Evolutionary conservation across 495 filamentous ascomycete genomes (phyloP), one percentile per base, ranked within the genome.

Genomic region (Viridothelium virens): DNA sequence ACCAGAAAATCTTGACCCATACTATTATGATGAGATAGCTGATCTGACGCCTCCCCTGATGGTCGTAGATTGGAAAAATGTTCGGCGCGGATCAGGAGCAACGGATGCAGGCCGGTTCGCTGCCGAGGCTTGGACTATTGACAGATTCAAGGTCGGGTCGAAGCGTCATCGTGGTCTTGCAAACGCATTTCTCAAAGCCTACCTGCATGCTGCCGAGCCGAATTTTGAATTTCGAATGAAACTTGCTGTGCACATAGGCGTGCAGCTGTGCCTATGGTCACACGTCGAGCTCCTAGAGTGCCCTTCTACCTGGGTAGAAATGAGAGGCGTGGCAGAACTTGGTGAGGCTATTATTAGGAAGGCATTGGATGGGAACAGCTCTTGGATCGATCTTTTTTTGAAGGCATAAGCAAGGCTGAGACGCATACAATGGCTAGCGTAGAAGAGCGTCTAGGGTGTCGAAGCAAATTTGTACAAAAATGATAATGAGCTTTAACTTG

Each of bases 61-160:
- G 10, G 65, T 79, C 41, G 71, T 77, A 33, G 77, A 79, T 61
- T 79, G 74, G 77, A 75, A 78, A 67, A 75, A 77, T 63, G 67
- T 68, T 36, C 65, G 77, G 7, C 66, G 74, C 36, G 77, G 77
- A 1, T 68, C 61, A 39, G 70, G 70, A 33, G 77, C 74, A 14
- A 75, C 72, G 44, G 77, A 79, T 65, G 68, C 78, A 9, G 77
- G 68, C 34, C 77, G 76, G 48, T 79, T 79, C 62, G 73, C 73
- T 9, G 74, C 75, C 12, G 77, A 77, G 64, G 74, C 77, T 14
- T 76, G 67, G 31, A 67, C 77, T 16, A 63, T 79, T 1, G 77
- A 79, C 67, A 67, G 68, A 6, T 78, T 78, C 64, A 7, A 46
- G 41, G 41, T 0, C 1, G 41, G 41, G 9, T 53, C 18, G 12